phyloP scores from a whole-genome alignment of 2,329 filamentous ascomycete genomes.

The Ceratocystis ficicola region DNA sequence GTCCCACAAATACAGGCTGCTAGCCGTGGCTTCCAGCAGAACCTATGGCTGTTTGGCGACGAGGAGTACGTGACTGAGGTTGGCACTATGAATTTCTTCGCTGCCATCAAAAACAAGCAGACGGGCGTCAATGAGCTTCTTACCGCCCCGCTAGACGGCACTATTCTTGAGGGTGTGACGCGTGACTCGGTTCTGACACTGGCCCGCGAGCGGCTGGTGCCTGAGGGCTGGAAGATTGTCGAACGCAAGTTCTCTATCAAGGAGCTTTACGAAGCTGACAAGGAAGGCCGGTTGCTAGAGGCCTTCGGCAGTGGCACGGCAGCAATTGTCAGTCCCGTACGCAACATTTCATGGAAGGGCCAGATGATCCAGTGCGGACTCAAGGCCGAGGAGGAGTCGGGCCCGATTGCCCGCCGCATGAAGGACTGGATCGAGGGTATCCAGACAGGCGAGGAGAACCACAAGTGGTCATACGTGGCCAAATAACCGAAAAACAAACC shows the following conservation, averaged over 20 bases:
- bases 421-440: conserved; percentile 94
- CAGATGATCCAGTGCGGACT: conserved; percentile 72
- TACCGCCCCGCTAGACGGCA: conserved; percentile 92
- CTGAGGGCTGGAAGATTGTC: conserved; percentile 74
- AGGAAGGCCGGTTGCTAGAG: conserved; percentile 78
- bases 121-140: conserved; percentile 84
- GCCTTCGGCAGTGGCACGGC: conserved; percentile 91
- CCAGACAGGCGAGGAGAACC: conserved; percentile 87
- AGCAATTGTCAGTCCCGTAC: conserved; percentile 81
- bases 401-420: conserved; percentile 72
- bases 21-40: conserved; percentile 89
- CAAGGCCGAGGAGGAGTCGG: conserved; percentile 69
- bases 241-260: conserved; percentile 91
- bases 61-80: conserved; percentile 96
- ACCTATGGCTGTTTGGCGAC: conserved; percentile 92
- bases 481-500: conserved; percentile 24
- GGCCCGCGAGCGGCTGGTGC: conserved; percentile 67
- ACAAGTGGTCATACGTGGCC: conserved; percentile 68
- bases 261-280: conserved; percentile 67
- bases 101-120: conserved; percentile 69
- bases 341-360: conserved; percentile 80
- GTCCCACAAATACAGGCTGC: conserved; percentile 90
- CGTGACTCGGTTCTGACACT: conserved; percentile 81
- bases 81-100: conserved; percentile 98
- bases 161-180: conserved; percentile 89